Base-by-base conservation (phyloP, 495 filamentous ascomycete species). In the Jackrogersella minutella region DNA sequence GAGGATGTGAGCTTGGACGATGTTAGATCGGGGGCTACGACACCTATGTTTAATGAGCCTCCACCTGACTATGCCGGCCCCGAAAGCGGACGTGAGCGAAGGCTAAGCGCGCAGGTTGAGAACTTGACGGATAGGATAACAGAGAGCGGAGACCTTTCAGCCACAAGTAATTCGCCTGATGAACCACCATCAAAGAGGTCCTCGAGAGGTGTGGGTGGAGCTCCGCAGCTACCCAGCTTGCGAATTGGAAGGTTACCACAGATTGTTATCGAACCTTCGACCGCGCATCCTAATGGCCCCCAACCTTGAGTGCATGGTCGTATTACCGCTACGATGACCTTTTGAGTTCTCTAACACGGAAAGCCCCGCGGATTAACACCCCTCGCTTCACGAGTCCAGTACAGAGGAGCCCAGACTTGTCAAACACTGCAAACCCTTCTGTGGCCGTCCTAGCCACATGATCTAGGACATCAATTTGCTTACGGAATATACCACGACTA, bases 1-100 rank as follows among this genome's bases (percentile, higher is more conserved):
- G 84, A 86, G 58, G 81, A 85, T 41, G 82, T 86, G 3, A 81
- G 79, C 58, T 61, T 86, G 22, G 79, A 79, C 37, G 80, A 82
- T 50, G 54, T 41, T 46, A 70, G 74, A 40, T 80, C 78, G 9
- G 68, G 73, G 0, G 70, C 53, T 58, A 49, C 71, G 8, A 72
- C 73, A 6, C 74, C 78, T 11, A 68, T 78, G 28, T 71, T 77
- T 24, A 75, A 74, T 43, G 83, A 81, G 19, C 80, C 83, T 13
- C 84, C 84, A 21, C 84, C 84, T 14, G 75, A 77, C 24, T 86
- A 86, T 63, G 74, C 78, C 1, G 78, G 79, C 11, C 78, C 76
- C 0, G 46, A 71, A 3, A 57, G 67, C 41, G 64, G 31, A 16
- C 65, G 76, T 22, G 74, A 72, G 30, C 71, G 63, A 50, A 43